phyloP scores from a whole-genome alignment of 495 filamentous ascomycete genomes.

The Halenospora varia region DNA sequence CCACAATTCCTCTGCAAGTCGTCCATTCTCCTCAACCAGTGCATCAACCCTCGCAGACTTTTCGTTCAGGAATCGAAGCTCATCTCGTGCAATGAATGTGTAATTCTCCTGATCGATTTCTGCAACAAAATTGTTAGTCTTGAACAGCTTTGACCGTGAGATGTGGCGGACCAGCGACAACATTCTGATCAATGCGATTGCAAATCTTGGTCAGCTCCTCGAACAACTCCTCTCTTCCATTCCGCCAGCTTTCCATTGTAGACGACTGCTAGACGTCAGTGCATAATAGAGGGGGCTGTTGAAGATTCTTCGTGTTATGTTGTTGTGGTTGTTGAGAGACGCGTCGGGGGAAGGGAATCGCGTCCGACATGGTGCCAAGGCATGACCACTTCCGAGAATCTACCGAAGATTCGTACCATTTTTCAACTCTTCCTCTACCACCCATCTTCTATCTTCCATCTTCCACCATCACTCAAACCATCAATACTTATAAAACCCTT shows the following conservation, averaged over 20 bases:
- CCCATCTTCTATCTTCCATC: too few relatives aligned
- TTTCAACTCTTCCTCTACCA: too few relatives aligned
- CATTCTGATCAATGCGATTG: constrained; percentile 12
- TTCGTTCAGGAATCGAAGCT: constrained; percentile 15
- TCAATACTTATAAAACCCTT: too few relatives aligned
- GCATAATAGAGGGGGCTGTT: background rate
- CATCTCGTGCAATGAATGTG: constrained; percentile 4
- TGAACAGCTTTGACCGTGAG: background rate
- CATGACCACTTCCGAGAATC: too few relatives aligned
- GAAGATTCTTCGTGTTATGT: too few relatives aligned
- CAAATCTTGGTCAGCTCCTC: constrained; percentile 16
- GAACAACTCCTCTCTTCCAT: constrained; percentile 14
- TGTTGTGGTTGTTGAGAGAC: background rate
- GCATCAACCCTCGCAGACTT: constrained; percentile 3
- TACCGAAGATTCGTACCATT: too few relatives aligned
- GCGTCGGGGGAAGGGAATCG: background rate
- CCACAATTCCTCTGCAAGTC: constrained; percentile 10
- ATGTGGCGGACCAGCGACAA: constrained; percentile 10
- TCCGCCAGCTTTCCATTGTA: constrained; percentile 22
- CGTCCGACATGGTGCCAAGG: background rate
- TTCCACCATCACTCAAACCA: too few relatives aligned
- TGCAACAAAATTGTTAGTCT: background rate
- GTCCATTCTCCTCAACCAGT: constrained; percentile 14
- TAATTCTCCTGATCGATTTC: constrained; percentile 16
- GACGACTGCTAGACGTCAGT: background rate